These are phyloP conservation scores for Aspergillus neotritici DNA, from an alignment of 2,329 filamentous ascomycete species.

Conservation along the genomic window DNA sequence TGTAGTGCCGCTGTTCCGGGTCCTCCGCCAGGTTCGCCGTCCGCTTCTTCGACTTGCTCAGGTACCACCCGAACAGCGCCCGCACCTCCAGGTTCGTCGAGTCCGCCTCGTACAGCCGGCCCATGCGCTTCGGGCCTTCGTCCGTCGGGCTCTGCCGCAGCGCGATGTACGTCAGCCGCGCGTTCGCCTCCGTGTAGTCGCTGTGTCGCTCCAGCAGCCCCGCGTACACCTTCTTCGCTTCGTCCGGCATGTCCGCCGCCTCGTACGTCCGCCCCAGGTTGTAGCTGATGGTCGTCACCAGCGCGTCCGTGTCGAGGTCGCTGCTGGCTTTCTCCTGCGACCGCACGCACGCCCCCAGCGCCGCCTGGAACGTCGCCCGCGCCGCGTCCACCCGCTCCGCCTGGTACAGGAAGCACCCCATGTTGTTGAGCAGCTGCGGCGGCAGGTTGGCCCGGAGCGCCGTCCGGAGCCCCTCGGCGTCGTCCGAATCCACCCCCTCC, in stretches of 20 bases:
- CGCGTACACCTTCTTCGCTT: slow-evolving; percentile 85
- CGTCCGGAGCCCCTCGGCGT: slow-evolving; percentile 52
- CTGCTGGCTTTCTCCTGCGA: slow-evolving; percentile 69
- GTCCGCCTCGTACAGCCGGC: slow-evolving; percentile 78
- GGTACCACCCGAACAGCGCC: slow-evolving; percentile 90
- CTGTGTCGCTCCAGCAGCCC: slow-evolving; percentile 75
- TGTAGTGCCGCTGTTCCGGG: slow-evolving; percentile 87
- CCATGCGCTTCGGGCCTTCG: slow-evolving; percentile 78
- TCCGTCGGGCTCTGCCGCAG: slow-evolving; percentile 74
- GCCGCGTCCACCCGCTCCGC: slow-evolving; percentile 74
- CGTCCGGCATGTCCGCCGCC: slow-evolving; percentile 69
- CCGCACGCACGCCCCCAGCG: slow-evolving; percentile 78
- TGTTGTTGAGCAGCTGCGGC: slow-evolving; percentile 92
- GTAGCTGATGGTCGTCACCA: slow-evolving; percentile 94
- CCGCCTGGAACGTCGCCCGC: slow-evolving; percentile 85
- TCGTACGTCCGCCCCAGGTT: slow-evolving; percentile 94
- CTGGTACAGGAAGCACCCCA: slow-evolving; percentile 92
- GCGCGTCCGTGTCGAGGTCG: slow-evolving; percentile 75
- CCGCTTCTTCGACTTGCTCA: slow-evolving; percentile 81
- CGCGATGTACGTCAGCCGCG: slow-evolving; percentile 83
- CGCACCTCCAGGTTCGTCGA: slow-evolving; percentile 85
- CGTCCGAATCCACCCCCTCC: slow-evolving; percentile 55
- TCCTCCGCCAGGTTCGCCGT: slow-evolving; percentile 79
- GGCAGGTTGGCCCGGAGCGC: slow-evolving; percentile 72
- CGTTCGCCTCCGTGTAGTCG: slow-evolving; percentile 88